These are phyloP conservation scores for Metarhizium guizhouense DNA, from an alignment of 2,329 filamentous ascomycete genomes.

Conservation along the genomic window DNA sequence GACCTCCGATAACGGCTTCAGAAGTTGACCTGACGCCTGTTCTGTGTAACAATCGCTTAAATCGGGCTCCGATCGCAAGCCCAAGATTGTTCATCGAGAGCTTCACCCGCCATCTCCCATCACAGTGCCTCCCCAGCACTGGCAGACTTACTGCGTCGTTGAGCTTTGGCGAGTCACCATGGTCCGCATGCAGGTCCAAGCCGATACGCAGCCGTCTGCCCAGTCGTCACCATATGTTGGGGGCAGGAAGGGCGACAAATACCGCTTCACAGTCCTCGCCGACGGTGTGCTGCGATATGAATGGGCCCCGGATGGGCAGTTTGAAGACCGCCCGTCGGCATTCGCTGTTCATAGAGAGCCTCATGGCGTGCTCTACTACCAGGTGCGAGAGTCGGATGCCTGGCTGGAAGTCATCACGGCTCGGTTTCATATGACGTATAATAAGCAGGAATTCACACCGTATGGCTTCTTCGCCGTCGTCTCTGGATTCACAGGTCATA, in stretches of 20 bases:
- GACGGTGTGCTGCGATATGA: constrained; percentile 51
- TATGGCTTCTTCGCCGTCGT: constrained; percentile 36
- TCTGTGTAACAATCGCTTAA: too few relatives aligned
- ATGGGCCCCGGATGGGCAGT: constrained; percentile 49
- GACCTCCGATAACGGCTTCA: not conserved
- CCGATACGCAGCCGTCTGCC: not conserved
- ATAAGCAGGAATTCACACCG: constrained; percentile 45
- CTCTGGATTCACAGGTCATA: constrained; percentile 31
- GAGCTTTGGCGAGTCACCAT: not conserved
- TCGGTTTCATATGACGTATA: constrained; percentile 47
- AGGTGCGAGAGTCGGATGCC: constrained; percentile 34
- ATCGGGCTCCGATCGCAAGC: too few relatives aligned
- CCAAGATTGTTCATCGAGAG: too few relatives aligned
- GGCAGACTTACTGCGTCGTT: too few relatives aligned
- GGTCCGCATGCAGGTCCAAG: not conserved
- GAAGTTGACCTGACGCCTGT: too few relatives aligned
- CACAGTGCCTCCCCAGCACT: too few relatives aligned
- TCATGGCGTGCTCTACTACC: constrained; percentile 34
- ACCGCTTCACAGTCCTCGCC: constrained; percentile 51
- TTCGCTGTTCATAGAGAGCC: constrained; percentile 47
- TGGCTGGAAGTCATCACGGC: constrained; percentile 46
- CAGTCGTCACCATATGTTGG: constrained; percentile 7
- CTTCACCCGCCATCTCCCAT: too few relatives aligned
- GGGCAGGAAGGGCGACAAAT: constrained; percentile 23
- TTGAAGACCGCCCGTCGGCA: constrained; percentile 54